Evolutionary conservation across 805 yeast genomes (phyloP).

Genomic region (Saccharomycopsis fermentans): DNA sequence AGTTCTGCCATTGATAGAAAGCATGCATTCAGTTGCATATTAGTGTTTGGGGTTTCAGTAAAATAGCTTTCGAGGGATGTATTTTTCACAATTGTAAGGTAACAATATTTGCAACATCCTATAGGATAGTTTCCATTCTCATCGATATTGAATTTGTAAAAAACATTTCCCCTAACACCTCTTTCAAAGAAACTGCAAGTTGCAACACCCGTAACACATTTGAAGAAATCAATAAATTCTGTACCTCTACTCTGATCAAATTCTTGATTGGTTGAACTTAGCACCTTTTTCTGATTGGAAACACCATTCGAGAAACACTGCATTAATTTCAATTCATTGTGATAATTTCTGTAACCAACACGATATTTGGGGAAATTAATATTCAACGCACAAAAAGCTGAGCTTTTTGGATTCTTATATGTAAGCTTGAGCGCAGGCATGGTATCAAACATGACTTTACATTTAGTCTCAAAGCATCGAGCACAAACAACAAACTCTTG

Average conservation of each 20-base stretch:
- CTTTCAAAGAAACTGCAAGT: background rate
- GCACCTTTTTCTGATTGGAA: background rate
- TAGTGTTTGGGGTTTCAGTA: background rate
- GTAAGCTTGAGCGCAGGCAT: background rate
- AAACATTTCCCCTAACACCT: background rate
- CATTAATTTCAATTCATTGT: background rate
- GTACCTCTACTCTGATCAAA: background rate
- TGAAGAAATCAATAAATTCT: background rate
- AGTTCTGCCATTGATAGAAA: conserved; percentile 1
- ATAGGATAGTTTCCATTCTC: background rate
- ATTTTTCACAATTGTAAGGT: background rate
- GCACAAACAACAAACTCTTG: background rate
- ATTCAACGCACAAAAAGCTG: background rate
- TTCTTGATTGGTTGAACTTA: background rate
- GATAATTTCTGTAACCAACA: background rate
- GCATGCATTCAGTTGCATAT: background rate
- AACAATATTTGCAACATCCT: background rate
- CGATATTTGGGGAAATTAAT: background rate
- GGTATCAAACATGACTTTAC: background rate
- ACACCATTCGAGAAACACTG: background rate
- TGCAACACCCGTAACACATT: background rate
- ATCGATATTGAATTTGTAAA: background rate
- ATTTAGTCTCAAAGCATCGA: background rate
- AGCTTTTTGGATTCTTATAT: background rate
- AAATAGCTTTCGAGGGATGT: background rate